Percentiles rank a stretch among this genome's conserved stretches.
phyloP scores from a whole-genome alignment of 1,284 basidiomycete species.

The Rhodotorula sp. region DNA sequence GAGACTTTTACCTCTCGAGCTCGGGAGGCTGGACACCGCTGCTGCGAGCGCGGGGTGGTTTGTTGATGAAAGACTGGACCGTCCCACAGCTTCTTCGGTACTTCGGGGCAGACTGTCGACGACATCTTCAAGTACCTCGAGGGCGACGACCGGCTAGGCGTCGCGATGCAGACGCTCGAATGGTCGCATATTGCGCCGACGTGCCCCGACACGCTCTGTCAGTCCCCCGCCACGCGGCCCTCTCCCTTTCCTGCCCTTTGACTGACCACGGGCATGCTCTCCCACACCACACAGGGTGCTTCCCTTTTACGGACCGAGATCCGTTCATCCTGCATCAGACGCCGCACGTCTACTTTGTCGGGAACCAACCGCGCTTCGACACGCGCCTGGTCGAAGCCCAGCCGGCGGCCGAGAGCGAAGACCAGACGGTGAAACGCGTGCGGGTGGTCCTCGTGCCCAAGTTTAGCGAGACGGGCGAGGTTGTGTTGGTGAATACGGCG shows the following conservation, averaged over 20 bases:
- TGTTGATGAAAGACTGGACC: too few species aligned
- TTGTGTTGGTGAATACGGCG: conserved; percentile 64
- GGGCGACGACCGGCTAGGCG: conserved; percentile 60
- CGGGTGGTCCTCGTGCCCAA: conserved; percentile 80
- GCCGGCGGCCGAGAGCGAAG: conserved; percentile 41
- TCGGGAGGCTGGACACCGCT: background rate
- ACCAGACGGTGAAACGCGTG: conserved; percentile 45
- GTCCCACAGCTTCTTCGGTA: conserved; percentile 66
- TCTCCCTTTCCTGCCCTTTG: background rate
- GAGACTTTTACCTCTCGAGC: background rate
- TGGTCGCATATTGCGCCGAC: conserved; percentile 98
- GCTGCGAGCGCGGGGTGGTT: background rate
- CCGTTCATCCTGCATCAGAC: conserved; percentile 83
- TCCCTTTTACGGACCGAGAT: conserved; percentile 83
- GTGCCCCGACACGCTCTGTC: conserved; percentile 91
- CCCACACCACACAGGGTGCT: conserved; percentile 66
- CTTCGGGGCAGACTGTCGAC: conserved; percentile 88
- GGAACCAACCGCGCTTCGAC: conserved; percentile 81
- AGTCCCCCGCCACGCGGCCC: conserved; percentile 33
- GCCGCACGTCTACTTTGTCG: conserved; percentile 88
- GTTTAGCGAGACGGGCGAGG: conserved; percentile 65
- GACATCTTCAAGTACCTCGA: conserved; percentile 90
- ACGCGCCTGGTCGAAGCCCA: conserved; percentile 64
- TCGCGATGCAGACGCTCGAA: conserved; percentile 75
- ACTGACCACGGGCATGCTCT: background rate